Evolutionary conservation across 2,329 filamentous ascomycete species (phyloP).

Genomic region (Alternaria arborescens): DNA sequence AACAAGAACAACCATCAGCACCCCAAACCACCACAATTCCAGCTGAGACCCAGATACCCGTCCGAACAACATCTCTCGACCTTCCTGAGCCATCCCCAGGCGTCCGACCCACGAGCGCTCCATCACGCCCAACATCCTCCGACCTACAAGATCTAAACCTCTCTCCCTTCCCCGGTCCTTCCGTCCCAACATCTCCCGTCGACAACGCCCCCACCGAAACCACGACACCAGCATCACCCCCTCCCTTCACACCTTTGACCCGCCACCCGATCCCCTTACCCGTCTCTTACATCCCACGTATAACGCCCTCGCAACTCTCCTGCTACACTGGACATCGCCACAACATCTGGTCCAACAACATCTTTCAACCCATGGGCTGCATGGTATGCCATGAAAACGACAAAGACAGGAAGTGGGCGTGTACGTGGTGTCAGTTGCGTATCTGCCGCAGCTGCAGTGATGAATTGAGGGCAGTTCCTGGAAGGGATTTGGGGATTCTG

Average conservation of each 20-base stretch:
- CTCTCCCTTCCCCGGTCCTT: constrained; percentile 16
- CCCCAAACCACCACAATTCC: constrained; percentile 9
- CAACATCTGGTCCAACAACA: constrained; percentile 42
- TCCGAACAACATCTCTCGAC: constrained; percentile 21
- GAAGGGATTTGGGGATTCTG: constrained; percentile 30
- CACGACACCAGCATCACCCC: constrained; percentile 5
- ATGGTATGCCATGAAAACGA: constrained; percentile 44
- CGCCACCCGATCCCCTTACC: constrained; percentile 23
- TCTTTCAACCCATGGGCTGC: constrained; percentile 47
- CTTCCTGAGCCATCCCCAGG: constrained; percentile 12
- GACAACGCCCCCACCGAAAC: background rate
- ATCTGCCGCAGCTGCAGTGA: constrained; percentile 44
- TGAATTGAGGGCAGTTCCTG: constrained; percentile 31
- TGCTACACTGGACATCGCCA: constrained; percentile 46
- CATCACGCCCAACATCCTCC: constrained; percentile 5
- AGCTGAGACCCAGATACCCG: constrained; percentile 8
- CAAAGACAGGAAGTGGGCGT: constrained; percentile 42
- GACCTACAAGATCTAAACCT: constrained; percentile 4
- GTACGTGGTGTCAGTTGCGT: constrained; percentile 49
- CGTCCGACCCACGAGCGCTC: constrained; percentile 5
- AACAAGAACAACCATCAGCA: constrained; percentile 5
- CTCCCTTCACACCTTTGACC: constrained; percentile 35
- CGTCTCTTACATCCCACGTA: constrained; percentile 33
- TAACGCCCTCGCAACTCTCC: constrained; percentile 38
- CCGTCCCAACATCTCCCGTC: constrained; percentile 12